Conservation (phyloP, 345 rosid species). For the Trapa incisa region DNA sequence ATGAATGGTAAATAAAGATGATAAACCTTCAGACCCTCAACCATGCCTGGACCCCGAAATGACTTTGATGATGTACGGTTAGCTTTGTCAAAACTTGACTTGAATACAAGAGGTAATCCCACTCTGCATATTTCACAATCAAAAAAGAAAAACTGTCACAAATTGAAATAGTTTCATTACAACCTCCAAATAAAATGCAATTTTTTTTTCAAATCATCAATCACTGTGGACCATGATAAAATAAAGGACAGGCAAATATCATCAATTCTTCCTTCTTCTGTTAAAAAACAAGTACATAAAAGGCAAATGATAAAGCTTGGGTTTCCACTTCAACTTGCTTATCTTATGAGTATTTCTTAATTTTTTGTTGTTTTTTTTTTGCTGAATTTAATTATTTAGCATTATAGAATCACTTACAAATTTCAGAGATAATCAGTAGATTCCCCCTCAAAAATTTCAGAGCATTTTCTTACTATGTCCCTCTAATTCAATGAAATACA, state of each 20-base stretch:
- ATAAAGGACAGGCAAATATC: not conserved
- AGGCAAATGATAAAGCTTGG: too few species aligned
- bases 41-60: constrained; percentile 92
- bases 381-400: too few species aligned
- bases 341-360: too few species aligned
- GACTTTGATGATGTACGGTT: constrained; percentile 88
- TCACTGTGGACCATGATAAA: not conserved
- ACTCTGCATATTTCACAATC: constrained; percentile 28
- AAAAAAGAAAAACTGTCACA: not conserved
- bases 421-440: not conserved
- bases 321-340: too few species aligned
- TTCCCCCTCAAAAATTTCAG: not conserved
- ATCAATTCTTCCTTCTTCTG: not conserved
- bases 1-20: not conserved
- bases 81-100: constrained; percentile 98
- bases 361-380: too few species aligned
- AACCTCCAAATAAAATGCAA: not conserved
- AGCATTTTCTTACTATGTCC: not conserved
- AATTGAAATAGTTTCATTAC: not conserved
- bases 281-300: too few species aligned
- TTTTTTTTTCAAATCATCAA: not conserved
- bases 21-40: constrained; percentile 74
- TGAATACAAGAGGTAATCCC: constrained; percentile 82
- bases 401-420: too few species aligned
- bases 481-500: not conserved